A percentile compares a stretch with the other conserved stretches of the same genome.
Evolutionary conservation across 1,284 basidiomycete species (phyloP).

Genomic region (Mycena citricolor): DNA sequence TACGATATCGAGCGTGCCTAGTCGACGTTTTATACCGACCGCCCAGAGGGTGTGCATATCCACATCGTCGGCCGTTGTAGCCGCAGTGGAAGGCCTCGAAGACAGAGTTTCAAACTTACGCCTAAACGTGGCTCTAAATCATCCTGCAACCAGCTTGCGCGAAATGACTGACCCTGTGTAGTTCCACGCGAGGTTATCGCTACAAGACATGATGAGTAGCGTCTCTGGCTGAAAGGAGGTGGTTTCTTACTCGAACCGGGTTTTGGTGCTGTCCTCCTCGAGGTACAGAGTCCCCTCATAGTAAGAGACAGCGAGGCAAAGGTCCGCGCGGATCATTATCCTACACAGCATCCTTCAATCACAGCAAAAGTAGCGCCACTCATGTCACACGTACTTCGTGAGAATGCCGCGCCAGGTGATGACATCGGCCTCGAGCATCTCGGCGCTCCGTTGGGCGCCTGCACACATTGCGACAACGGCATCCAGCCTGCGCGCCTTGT

Average conservation of each 20-base stretch:
- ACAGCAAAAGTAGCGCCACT: too few species aligned
- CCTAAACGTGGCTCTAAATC: too few species aligned
- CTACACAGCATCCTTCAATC: too few species aligned
- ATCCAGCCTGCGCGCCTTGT: slow-evolving; percentile 11
- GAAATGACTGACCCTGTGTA: too few species aligned
- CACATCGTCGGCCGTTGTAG: not conserved
- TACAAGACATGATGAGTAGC: too few species aligned
- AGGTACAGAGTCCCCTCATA: slow-evolving; percentile 14
- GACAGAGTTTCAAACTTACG: slow-evolving; percentile 14
- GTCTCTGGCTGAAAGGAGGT: too few species aligned
- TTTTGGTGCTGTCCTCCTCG: slow-evolving; percentile 3
- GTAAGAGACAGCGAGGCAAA: slow-evolving; percentile 12
- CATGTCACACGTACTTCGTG: slow-evolving; percentile 9
- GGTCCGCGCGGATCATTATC: slow-evolving; percentile 2
- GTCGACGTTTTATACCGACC: not conserved
- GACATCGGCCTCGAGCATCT: slow-evolving; percentile 9
- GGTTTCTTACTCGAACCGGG: not conserved
- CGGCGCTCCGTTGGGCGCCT: not conserved
- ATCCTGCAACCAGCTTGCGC: too few species aligned
- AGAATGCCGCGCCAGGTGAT: slow-evolving; percentile 16
- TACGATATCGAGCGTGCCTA: slow-evolving; percentile 6
- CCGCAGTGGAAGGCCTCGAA: not conserved
- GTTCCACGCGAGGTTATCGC: too few species aligned
- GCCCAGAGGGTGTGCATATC: slow-evolving; percentile 12
- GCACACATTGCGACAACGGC: slow-evolving; percentile 7